Percentiles rank a stretch among this genome's conserved stretches.
These are phyloP conservation scores for Kitagawia praeruptora DNA, from an alignment of 129 eudicot genomes.

Conservation along the genomic window DNA sequence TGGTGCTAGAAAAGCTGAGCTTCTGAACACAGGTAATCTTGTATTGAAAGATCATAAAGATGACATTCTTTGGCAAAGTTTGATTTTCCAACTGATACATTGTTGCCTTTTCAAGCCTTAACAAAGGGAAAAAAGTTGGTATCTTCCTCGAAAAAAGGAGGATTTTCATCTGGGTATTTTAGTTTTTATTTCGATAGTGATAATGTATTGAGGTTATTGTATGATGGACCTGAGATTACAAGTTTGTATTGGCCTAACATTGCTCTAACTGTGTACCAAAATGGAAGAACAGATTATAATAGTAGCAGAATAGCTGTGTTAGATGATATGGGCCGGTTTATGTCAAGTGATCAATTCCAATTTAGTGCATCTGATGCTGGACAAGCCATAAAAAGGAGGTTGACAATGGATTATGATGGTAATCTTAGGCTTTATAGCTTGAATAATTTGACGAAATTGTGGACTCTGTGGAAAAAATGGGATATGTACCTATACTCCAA, in stretches of 20 bases:
- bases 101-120: slow-evolving; percentile 1
- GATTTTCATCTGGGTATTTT: neutral
- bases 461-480: slow-evolving; percentile 42
- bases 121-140: slow-evolving; percentile 22
- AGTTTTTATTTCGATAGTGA: slow-evolving; percentile 22
- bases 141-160: slow-evolving; percentile 14
- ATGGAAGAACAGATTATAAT: slow-evolving; percentile 31
- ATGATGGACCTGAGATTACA: slow-evolving; percentile 30
- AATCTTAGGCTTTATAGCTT: slow-evolving; percentile 46
- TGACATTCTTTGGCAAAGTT: too few relatives aligned
- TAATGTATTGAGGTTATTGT: slow-evolving; percentile 24
- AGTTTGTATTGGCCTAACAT: slow-evolving; percentile 39
- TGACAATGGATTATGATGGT: slow-evolving; percentile 43
- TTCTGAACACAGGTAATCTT: too few relatives aligned
- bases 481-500: slow-evolving; percentile 25
- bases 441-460: slow-evolving; percentile 19
- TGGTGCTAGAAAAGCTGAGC: too few relatives aligned
- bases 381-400: slow-evolving; percentile 8
- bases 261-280: neutral
- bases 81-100: neutral
- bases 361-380: slow-evolving; percentile 26
- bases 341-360: slow-evolving; percentile 21
- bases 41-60: too few relatives aligned
- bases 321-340: slow-evolving; percentile 26
- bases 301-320: slow-evolving; percentile 32